Conservation (phyloP, 1,284 basidiomycete genomes). For the Fomitopsis pinicola region DNA sequence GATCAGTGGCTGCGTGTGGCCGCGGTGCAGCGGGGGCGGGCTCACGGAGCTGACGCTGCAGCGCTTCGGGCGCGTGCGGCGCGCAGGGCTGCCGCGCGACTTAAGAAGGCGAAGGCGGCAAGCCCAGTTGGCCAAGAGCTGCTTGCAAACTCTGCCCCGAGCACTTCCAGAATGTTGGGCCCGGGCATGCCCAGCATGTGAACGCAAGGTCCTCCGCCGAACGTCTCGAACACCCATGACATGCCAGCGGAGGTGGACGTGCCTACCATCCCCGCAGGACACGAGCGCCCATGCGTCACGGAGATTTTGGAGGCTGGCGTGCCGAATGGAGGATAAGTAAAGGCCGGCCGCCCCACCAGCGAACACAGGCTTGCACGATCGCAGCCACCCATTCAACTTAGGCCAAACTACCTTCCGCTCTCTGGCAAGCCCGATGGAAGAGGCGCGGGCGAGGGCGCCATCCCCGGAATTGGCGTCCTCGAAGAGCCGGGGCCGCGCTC, state of each 20-base stretch:
- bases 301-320: conserved; percentile 34
- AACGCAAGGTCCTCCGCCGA: conserved; percentile 29
- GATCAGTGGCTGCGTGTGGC: conserved; percentile 46
- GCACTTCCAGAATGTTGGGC: conserved; percentile 13
- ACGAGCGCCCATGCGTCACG: conserved; percentile 37
- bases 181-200: conserved; percentile 7
- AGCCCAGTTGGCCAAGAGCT: conserved; percentile 27
- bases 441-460: conserved; percentile 10
- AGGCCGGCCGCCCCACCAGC: conserved; percentile 9
- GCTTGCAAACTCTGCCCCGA: conserved; percentile 23
- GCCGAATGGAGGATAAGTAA: not conserved
- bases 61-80: conserved; percentile 32
- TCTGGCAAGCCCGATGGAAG: conserved; percentile 2
- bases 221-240: conserved; percentile 46
- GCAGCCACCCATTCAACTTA: conserved; percentile 58
- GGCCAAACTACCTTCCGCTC: conserved; percentile 55
- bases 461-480: conserved; percentile 20
- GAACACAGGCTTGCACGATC: conserved; percentile 32
- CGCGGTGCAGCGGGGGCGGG: conserved; percentile 35
- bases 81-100: conserved; percentile 33
- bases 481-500: conserved; percentile 44
- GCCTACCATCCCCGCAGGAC: conserved; percentile 40
- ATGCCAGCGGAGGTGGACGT: conserved; percentile 46
- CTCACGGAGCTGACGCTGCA: conserved; percentile 45
- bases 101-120: conserved; percentile 22